Evolutionary conservation across 2,329 filamentous ascomycete genomes (phyloP).

Genomic region (Phaeosphaeriaceae sp.): DNA sequence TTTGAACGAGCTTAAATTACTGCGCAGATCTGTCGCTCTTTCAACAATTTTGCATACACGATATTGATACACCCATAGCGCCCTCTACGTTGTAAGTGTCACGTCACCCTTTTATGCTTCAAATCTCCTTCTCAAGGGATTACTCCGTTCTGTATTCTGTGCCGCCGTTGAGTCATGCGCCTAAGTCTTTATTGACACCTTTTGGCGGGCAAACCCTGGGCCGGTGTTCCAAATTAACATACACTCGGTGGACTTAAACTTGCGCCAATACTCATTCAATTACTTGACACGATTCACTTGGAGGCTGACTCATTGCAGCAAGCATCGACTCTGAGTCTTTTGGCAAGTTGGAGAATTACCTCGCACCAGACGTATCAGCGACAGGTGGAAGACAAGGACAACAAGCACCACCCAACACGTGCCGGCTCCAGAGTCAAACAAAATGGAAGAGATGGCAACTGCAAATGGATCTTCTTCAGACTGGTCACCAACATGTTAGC

Average conservation of each 20-base stretch:
- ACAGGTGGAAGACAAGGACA: conserved; percentile 2
- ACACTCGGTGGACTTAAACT: conserved; percentile 22
- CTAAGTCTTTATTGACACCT: conserved; percentile 23
- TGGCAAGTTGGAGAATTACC: conserved; percentile 18
- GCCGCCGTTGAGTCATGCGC: conserved; percentile 29
- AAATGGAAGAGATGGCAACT: conserved; percentile 4
- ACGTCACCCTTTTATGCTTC: not conserved
- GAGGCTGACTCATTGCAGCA: not conserved
- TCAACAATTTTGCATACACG: not conserved
- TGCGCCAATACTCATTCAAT: not conserved
- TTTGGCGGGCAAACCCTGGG: conserved; percentile 28
- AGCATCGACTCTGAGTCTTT: conserved; percentile 18
- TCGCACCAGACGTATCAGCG: conserved; percentile 15
- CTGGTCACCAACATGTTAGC: conserved; percentile 53
- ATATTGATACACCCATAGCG: not conserved
- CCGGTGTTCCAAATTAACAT: conserved; percentile 25
- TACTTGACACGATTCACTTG: not conserved
- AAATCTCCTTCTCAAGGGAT: not conserved
- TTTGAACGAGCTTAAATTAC: not conserved
- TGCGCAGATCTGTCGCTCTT: not conserved
- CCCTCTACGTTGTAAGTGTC: not conserved
- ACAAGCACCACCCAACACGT: not conserved
- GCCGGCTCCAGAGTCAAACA: not conserved
- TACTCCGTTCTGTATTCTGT: not conserved
- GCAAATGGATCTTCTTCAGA: conserved; percentile 17